phyloP scores from a whole-genome alignment of 805 yeast genomes.

The Priceomyces medius region DNA sequence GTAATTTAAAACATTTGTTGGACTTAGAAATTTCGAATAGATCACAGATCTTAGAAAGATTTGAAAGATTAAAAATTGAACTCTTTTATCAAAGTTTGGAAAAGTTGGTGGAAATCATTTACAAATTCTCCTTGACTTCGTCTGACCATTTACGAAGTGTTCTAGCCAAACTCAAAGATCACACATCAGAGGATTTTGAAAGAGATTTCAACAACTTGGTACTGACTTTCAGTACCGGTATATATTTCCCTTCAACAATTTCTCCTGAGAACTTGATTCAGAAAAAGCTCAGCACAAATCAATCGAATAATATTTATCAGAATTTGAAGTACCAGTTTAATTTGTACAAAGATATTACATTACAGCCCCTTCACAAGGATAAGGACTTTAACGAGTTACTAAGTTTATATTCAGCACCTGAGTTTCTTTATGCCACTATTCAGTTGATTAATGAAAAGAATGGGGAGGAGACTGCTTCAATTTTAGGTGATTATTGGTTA shows the following conservation, averaged over 20 bases:
- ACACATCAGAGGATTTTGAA: conserved; percentile 18
- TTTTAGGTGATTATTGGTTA: conserved; percentile 21
- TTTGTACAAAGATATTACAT: conserved; percentile 39
- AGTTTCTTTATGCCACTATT: conserved; percentile 24
- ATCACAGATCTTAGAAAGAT: conserved; percentile 27
- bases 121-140: conserved; percentile 24
- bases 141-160: conserved; percentile 23
- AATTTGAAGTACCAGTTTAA: conserved; percentile 38
- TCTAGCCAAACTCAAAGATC: conserved; percentile 20
- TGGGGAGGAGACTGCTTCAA: conserved; percentile 2
- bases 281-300: conserved; percentile 22
- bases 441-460: conserved; percentile 16
- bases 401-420: conserved; percentile 32
- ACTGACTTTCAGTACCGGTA: conserved; percentile 32
- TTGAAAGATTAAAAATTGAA: conserved; percentile 36
- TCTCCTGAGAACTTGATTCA: conserved; percentile 26
- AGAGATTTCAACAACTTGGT: conserved; percentile 26
- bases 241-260: conserved; percentile 36
- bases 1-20: conserved; percentile 27
- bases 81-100: conserved; percentile 32
- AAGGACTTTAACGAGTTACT: conserved; percentile 14
- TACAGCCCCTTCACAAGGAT: conserved; percentile 25
- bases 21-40: conserved; percentile 26
- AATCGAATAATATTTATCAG: conserved; percentile 34
- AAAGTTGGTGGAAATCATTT: conserved; percentile 32